Conservation (phyloP, 169 alveolate genomes). For the Cryptosporidium viatorum region DNA sequence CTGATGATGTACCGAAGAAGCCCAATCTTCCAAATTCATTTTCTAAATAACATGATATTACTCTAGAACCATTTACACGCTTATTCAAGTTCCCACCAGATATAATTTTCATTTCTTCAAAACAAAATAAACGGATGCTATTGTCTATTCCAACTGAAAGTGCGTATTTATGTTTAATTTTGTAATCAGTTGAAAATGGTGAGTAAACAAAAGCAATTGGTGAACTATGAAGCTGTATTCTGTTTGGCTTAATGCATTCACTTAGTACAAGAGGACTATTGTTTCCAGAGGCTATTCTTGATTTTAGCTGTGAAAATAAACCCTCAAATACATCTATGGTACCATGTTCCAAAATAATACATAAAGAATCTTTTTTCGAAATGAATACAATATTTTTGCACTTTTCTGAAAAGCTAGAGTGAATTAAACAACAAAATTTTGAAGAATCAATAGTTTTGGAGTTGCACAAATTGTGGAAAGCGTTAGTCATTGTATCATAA, state of each 20-base stretch:
- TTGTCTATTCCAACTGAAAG: constrained; percentile 74
- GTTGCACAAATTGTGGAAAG: constrained; percentile 23
- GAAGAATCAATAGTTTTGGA: constrained; percentile 24
- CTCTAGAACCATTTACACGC: constrained; percentile 38
- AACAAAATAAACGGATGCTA: constrained; percentile 53
- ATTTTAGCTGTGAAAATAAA: not conserved
- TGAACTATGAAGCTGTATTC: constrained; percentile 42
- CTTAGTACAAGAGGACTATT: not conserved
- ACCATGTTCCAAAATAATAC: constrained; percentile 42
- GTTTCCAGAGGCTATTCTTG: constrained; percentile 5
- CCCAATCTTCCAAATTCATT: constrained; percentile 45
- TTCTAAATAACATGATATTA: constrained; percentile 49
- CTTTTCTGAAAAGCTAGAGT: constrained; percentile 34
- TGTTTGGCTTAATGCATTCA: constrained; percentile 20
- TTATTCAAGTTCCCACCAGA: constrained; percentile 72
- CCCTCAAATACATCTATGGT: constrained; percentile 22
- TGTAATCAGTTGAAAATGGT: constrained; percentile 12
- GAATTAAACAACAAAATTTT: constrained; percentile 21
- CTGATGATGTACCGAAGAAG: constrained; percentile 61
- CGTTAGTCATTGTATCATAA: constrained; percentile 29
- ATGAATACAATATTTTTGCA: constrained; percentile 28
- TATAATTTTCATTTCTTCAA: constrained; percentile 53
- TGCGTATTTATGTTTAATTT: constrained; percentile 10
- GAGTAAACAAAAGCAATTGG: constrained; percentile 15
- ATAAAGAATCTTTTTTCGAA: constrained; percentile 9